Percentiles rank a stretch among this genome's conserved stretches.
These are phyloP conservation scores for Botrytis sinoallii DNA, from an alignment of 2,329 filamentous ascomycete genomes.

Conservation along the genomic window DNA sequence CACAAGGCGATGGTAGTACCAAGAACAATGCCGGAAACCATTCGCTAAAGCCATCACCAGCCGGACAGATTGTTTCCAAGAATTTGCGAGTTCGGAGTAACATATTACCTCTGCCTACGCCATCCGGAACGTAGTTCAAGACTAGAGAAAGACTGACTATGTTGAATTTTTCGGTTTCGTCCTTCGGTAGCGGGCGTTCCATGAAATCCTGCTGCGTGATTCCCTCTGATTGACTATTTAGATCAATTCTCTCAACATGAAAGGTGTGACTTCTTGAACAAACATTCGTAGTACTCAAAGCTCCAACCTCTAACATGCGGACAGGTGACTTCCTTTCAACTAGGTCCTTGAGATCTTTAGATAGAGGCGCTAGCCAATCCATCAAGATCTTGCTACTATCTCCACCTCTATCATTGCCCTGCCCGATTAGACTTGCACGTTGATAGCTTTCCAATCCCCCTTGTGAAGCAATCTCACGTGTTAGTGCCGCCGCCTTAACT, in stretches of 20 bases:
- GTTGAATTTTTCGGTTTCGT: slow-evolving; percentile 68
- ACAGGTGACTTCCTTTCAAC: slow-evolving; percentile 40
- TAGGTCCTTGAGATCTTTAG: slow-evolving; percentile 31
- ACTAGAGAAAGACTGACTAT: slow-evolving; percentile 90
- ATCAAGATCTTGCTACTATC: slow-evolving; percentile 64
- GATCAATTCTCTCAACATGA: slow-evolving; percentile 77
- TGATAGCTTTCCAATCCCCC: slow-evolving; percentile 65
- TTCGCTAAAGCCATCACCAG: slow-evolving; percentile 28
- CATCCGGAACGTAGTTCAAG: slow-evolving; percentile 87
- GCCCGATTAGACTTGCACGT: slow-evolving; percentile 65
- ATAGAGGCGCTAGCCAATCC: slow-evolving; percentile 53
- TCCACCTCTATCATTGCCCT: slow-evolving; percentile 62
- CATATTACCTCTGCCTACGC: slow-evolving; percentile 77
- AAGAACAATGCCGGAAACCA: slow-evolving; percentile 75
- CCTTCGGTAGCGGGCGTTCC: slow-evolving; percentile 69
- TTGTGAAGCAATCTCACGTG: slow-evolving; percentile 53
- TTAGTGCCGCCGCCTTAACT: slow-evolving; percentile 45
- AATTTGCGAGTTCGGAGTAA: slow-evolving; percentile 72
- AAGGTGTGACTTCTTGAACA: slow-evolving; percentile 73
- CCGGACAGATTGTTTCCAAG: slow-evolving; percentile 45
- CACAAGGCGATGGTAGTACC: slow-evolving; percentile 83
- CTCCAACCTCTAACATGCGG: slow-evolving; percentile 82
- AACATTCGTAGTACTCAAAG: slow-evolving; percentile 78
- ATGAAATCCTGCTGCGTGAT: slow-evolving; percentile 95
- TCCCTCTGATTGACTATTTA: slow-evolving; percentile 78